Evolutionary conservation across 345 rosid species (phyloP).

Genomic region (Moricandia moricandioides): DNA sequence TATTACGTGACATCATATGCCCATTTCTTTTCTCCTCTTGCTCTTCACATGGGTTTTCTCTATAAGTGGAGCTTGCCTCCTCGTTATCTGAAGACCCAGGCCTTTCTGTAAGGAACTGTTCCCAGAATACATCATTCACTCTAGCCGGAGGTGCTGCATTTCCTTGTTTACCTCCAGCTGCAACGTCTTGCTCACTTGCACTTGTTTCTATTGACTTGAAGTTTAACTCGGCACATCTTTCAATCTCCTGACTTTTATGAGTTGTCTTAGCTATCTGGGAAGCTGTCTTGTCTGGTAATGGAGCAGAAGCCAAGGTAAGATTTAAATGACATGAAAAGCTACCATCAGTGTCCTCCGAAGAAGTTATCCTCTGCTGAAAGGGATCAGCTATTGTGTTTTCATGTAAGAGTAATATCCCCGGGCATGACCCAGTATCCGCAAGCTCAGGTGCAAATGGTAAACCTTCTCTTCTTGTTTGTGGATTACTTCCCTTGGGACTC

Average conservation of each 20-base stretch:
- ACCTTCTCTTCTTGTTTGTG: slow-evolving; percentile 51
- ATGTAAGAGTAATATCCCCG: slow-evolving; percentile 41
- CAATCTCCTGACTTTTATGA: slow-evolving; percentile 41
- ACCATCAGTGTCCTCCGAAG: slow-evolving; percentile 65
- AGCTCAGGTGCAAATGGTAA: slow-evolving; percentile 57
- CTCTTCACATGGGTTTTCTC: slow-evolving; percentile 56
- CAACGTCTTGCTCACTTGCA: slow-evolving; percentile 38
- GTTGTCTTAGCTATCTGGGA: slow-evolving; percentile 42
- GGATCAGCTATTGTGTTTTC: slow-evolving; percentile 42
- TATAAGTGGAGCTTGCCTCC: slow-evolving; percentile 74
- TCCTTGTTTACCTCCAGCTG: slow-evolving; percentile 43
- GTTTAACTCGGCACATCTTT: slow-evolving; percentile 31
- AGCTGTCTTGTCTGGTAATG: slow-evolving; percentile 55
- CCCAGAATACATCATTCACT: slow-evolving; percentile 93
- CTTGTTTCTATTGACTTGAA: slow-evolving; percentile 29
- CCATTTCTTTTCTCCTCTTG: slow-evolving; percentile 54
- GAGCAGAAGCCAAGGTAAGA: slow-evolving; percentile 74
- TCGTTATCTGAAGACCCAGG: slow-evolving; percentile 86
- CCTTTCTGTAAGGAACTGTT: slow-evolving; percentile 86
- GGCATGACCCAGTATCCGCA: slow-evolving; percentile 77
- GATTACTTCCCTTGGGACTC: slow-evolving; percentile 52
- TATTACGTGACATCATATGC: slow-evolving; percentile 43
- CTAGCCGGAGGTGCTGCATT: slow-evolving; percentile 54
- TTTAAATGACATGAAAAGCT: slow-evolving; percentile 78
- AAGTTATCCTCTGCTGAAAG: slow-evolving; percentile 45